These are phyloP conservation scores for Aspergillus tamarii DNA, from an alignment of 2,329 filamentous ascomycete genomes.

Conservation along the genomic window DNA sequence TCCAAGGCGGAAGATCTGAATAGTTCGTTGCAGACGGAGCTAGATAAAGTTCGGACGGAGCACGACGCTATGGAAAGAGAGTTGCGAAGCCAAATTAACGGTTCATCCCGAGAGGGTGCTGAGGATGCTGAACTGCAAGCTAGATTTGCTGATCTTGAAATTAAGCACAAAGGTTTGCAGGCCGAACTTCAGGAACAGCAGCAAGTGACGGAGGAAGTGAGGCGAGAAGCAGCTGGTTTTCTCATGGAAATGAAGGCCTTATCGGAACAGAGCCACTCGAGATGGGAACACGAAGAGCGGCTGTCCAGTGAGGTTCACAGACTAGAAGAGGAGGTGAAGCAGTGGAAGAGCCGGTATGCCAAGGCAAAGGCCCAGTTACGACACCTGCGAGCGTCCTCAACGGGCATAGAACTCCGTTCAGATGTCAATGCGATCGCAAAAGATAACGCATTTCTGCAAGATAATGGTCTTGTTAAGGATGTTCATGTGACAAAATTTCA, in stretches of 20 bases:
- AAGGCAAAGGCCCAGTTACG: conserved; percentile 85
- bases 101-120: conserved; percentile 26
- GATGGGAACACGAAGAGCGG: conserved; percentile 79
- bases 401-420: conserved; percentile 61
- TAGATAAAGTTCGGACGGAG: conserved; percentile 72
- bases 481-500: conserved; percentile 95
- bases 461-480: conserved; percentile 81
- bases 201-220: conserved; percentile 82
- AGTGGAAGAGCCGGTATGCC: conserved; percentile 90
- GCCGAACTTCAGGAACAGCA: conserved; percentile 72
- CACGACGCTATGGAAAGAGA: conserved; percentile 66
- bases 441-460: conserved; percentile 71
- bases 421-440: conserved; percentile 58
- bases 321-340: conserved; percentile 80
- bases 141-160: conserved; percentile 61
- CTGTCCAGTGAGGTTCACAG: conserved; percentile 74
- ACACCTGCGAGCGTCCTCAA: conserved; percentile 76
- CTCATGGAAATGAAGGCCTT: conserved; percentile 86
- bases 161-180: conserved; percentile 69
- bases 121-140: conserved; percentile 61
- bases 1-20: conserved; percentile 76
- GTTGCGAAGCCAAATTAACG: conserved; percentile 65
- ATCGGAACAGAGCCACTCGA: conserved; percentile 76
- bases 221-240: conserved; percentile 79
- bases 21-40: conserved; percentile 74